Conservation (phyloP, 352 stramenopile species). For the Globisporangium irregulare region DNA sequence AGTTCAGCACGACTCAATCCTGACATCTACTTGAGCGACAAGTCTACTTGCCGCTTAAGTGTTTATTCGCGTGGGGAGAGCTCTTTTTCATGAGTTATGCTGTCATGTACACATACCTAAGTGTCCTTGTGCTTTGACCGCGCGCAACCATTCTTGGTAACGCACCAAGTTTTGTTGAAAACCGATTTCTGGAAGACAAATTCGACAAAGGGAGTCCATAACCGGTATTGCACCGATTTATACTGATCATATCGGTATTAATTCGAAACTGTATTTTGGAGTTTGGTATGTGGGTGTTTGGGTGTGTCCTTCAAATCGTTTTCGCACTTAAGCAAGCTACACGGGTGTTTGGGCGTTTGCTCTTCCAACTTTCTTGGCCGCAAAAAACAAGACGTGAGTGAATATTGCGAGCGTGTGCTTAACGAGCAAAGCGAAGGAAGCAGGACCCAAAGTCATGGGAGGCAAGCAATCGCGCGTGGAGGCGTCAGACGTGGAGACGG, state of each 20-base stretch:
- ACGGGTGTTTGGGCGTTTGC: background rate
- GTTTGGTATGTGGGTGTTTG: background rate
- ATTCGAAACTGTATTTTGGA: too few species aligned
- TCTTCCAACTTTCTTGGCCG: constrained; percentile 5
- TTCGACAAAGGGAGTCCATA: too few species aligned
- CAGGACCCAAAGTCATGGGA: constrained; percentile 42
- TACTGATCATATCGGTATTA: background rate
- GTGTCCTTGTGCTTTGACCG: too few species aligned
- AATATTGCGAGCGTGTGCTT: background rate
- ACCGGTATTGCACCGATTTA: background rate
- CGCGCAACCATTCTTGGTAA: too few species aligned
- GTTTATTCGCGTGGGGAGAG: too few species aligned
- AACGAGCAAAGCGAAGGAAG: background rate
- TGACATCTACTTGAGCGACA: background rate
- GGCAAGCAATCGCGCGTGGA: constrained; percentile 77
- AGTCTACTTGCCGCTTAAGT: background rate
- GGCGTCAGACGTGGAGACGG: constrained; percentile 48
- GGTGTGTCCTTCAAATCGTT: background rate
- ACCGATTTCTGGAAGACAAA: too few species aligned
- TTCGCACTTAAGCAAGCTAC: background rate
- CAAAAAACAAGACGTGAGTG: constrained; percentile 14
- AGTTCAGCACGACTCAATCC: background rate
- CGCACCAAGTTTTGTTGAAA: too few species aligned
- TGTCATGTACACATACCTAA: too few species aligned
- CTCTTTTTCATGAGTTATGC: too few species aligned